Conservation (phyloP, 1,284 basidiomycete genomes). For the Cryptococcus sp. region DNA sequence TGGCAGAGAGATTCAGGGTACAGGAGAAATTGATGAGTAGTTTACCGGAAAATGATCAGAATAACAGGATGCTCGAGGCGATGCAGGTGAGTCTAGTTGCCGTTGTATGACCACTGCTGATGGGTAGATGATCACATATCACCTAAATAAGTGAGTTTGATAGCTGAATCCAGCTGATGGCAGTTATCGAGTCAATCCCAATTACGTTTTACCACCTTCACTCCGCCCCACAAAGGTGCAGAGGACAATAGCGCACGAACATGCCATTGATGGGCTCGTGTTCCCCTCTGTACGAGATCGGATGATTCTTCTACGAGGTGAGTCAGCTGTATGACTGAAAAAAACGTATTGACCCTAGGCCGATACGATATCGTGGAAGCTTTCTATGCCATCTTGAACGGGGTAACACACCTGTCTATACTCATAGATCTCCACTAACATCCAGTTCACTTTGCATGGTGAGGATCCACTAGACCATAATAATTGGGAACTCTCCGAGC, state of each 20-base stretch:
- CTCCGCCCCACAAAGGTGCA: constrained; percentile 79
- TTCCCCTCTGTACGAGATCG: constrained; percentile 82
- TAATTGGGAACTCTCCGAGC: constrained; percentile 82
- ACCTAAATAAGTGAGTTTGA: constrained; percentile 65
- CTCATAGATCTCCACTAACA: neutral
- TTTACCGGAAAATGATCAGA: constrained; percentile 23
- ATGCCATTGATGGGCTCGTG: constrained; percentile 79
- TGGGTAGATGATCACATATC: constrained; percentile 58
- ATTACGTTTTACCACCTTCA: constrained; percentile 81
- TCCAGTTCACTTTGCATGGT: constrained; percentile 71
- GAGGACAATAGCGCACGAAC: constrained; percentile 80
- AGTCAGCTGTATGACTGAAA: constrained; percentile 21
- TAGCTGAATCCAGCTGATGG: neutral
- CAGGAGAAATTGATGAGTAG: constrained; percentile 28
- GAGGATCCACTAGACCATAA: constrained; percentile 80
- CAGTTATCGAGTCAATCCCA: constrained; percentile 51
- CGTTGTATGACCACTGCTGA: neutral
- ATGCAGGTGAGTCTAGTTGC: constrained; percentile 25
- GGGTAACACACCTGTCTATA: neutral
- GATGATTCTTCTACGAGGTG: constrained; percentile 78
- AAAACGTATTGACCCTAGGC: too few species aligned
- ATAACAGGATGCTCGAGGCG: constrained; percentile 34
- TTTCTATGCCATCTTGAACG: constrained; percentile 23
- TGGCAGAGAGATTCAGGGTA: constrained; percentile 27
- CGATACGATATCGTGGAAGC: constrained; percentile 38